Evolutionary conservation across 1,284 basidiomycete genomes (phyloP), one percentile per base, ranked within the genome.

Genomic region (Ustanciosporium gigantosporum): DNA sequence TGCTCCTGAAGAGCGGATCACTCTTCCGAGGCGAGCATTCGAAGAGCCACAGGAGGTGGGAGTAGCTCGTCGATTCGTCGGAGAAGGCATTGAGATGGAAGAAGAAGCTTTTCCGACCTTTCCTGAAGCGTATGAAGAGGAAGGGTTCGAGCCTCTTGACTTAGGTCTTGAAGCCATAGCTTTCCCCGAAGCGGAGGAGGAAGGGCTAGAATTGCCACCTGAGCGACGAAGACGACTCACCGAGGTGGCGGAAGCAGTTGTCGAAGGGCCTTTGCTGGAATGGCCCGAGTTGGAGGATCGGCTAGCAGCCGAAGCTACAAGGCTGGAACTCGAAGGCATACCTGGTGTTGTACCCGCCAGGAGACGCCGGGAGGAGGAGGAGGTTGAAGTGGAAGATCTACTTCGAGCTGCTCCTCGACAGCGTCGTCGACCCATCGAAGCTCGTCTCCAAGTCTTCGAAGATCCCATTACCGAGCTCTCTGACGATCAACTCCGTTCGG

Each of bases 1-100:
- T 4, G 62, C 35, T 16, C 34, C 41, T n/a, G 49, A 52, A 16
- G 47, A 51, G 21, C 35, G 57, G 23, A 66, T 62, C 32, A 66
- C 64, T 20, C 29, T 66, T 11, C 42, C 42, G 17, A 36, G 23
- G 14, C 36, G 45, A 11, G 41, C 24, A 13, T 60, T 58, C 22
- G 56, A 60, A 14, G 62, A 66, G 29, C 51, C 59, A 7, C 49
- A 55, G 14, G 57, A 56, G 16, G n/a, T 61, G 9, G 62, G 57
- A 0, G 14, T 56, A n/a, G 31, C 47, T 1, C 37, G 56, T 34
- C 52, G 22, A 2, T 48, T 45, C 13, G n/a, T n/a, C n/a, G n/a
- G n/a, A n/a, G n/a, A n/a, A n/a, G n/a, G n/a, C n/a, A n/a, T n/a
- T n/a, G n/a, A n/a, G n/a, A n/a, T n/a, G n/a, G 61, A 31, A 2